Base-by-base conservation (phyloP, 176 grass and related monocot species). In the Thalia dealbata region DNA sequence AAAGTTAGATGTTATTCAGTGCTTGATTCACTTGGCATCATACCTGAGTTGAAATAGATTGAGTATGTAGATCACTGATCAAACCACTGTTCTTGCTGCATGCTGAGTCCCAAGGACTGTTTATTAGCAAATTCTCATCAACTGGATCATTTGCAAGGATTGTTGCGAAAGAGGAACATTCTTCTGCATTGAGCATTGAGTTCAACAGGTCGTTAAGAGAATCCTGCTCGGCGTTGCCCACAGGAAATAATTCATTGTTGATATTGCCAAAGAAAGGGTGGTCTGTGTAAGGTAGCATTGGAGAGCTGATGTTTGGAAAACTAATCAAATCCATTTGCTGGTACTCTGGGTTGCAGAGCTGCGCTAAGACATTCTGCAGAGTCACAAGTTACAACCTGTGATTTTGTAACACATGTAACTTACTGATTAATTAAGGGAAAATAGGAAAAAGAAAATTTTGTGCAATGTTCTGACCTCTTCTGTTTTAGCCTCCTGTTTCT, bases 231-330 rank as follows among this genome's bases (percentile, higher is more conserved):
- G 61, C 61, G 72, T 52, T 72, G 45, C 54, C 38, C 24, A 76
- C 29, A 73, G 58, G 70, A 14, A 43, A n/a, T 56, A 70, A 72
- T 72, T 56, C 75, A 24, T 67, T 75, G 29, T 55, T 73, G 45
- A 45, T 9, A 29, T 67, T 72, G 74, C 70, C 65, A 24, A 84
- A 60, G 48, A 88, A 88, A 75, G 81, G 86, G 25, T 84, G 54
- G 42, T 84, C 82, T 15, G 82, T 79, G 82, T 82, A 88, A 72
- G 86, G 86, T 22, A 68, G 64, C 75, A 84, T 88, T 0, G 82
- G 86, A 46, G 86, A 82, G 54, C 64, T 76, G 72, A 88, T 73
- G 24, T 18, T 79, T 46, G 75, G 79, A 54, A 84, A 84, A 35
- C 29, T 55, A 73, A 70, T 50, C 7, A 26, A 75, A 18, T 25